Evolutionary conservation across 1,284 basidiomycete genomes (phyloP).

Genomic region (Irpex sp.): DNA sequence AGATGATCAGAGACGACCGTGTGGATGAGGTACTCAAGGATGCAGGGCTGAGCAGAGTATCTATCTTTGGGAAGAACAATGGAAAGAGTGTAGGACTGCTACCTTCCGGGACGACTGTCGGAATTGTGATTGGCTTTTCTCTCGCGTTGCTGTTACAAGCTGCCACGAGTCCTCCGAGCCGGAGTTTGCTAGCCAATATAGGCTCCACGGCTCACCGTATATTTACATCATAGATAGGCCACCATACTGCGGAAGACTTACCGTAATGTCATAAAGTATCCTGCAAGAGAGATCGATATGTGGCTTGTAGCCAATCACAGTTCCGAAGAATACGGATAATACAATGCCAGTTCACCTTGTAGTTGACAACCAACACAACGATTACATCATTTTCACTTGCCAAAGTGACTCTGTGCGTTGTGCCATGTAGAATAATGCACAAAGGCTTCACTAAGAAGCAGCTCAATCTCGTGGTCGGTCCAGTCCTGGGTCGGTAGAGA

Average conservation of each 20-base stretch:
- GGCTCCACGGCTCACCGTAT: neutral
- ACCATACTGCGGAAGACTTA: neutral
- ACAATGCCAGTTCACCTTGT: neutral
- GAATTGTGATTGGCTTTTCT: conserved; percentile 3
- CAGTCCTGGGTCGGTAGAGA: conserved; percentile 93
- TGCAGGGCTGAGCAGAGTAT: neutral
- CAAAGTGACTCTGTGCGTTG: conserved; percentile 91
- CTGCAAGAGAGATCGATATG: neutral
- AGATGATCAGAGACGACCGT: neutral
- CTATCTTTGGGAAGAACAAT: neutral
- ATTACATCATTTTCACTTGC: conserved; percentile 16
- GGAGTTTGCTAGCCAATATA: neutral
- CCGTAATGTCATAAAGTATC: neutral
- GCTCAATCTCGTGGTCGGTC: conserved; percentile 94
- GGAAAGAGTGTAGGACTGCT: neutral
- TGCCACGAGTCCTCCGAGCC: neutral
- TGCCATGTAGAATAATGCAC: conserved; percentile 93
- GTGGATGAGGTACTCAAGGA: conserved; percentile 3
- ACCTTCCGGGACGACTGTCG: neutral
- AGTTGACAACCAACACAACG: neutral
- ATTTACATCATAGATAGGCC: neutral
- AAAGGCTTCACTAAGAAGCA: conserved; percentile 94
- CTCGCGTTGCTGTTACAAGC: neutral
- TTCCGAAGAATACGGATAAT: neutral
- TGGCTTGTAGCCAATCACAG: neutral